Evolutionary conservation across 805 yeast species (phyloP), one percentile per base, ranked within the genome.

Genomic region (Wickerhamomyces queroliae): DNA sequence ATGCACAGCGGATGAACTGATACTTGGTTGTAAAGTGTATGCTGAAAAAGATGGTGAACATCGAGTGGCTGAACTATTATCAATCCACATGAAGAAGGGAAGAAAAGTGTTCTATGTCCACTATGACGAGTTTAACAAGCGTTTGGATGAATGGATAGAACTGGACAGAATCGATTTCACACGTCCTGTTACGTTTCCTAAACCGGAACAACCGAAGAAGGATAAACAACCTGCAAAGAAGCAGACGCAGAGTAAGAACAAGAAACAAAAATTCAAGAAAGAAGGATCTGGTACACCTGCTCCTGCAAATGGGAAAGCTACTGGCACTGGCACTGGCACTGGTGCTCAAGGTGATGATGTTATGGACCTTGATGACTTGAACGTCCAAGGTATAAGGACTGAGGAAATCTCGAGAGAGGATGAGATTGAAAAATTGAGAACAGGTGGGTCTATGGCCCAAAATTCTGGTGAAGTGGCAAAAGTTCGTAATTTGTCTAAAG

Each of bases 391-490:
- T 15, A 55, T 82, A 23, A 69, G 66, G 37, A 63, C 77, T 40
- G 90, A 84, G 46, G 87, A 80, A 42, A 74, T 85, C 32, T 80
- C 85, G 27, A 69, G 96, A 41, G 96, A 89, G 53, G 95, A 88
- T 49, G 99, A 93, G 61, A 83, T 93, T 49, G 88, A 91, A 57
- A 87, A 86, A 57, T 70, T 93, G 40, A 72, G 98, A 50, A 89
- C 96, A 0, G 73, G 95, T n/a, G 99, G 99, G 2, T 90, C 98
- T 0, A 93, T 93, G 98, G 85, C 93, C 10, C 99, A 93, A 62
- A 83, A 82, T 45, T 74, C 80, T 41, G 76, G 72, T 41, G 98
- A 91, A 55, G 85, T 91, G 19, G 89, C 98, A 0, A 72, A 93
- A 40, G 96, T 93, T 35, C 74, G 98, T 49, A 93, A 93, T 56